A percentile compares a stretch with the other conserved stretches of the same genome.
Evolutionary conservation across 2,329 filamentous ascomycete genomes (phyloP).

Genomic region (Trichoderma simmonsii): DNA sequence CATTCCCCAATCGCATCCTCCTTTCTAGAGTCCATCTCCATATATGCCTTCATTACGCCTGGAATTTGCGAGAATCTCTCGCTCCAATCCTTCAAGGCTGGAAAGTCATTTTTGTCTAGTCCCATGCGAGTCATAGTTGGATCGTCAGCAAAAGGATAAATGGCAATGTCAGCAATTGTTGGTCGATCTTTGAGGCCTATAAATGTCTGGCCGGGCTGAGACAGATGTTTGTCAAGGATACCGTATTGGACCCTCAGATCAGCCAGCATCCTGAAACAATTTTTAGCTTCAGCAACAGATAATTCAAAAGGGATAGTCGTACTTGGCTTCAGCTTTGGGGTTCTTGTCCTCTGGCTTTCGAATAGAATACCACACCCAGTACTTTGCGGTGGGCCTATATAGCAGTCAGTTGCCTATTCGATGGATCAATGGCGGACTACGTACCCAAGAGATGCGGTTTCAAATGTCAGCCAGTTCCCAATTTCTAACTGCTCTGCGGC

Average conservation of each 20-base stretch:
- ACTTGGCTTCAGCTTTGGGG: slow-evolving; percentile 9
- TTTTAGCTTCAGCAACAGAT: background rate
- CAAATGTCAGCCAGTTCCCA: slow-evolving; percentile 18
- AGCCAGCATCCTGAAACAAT: background rate
- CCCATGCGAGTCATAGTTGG: slow-evolving; percentile 11
- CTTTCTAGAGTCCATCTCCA: slow-evolving; percentile 12
- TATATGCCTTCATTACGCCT: slow-evolving; percentile 13
- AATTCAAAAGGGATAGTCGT: background rate
- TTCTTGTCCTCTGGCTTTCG: slow-evolving; percentile 13
- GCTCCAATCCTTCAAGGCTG: slow-evolving; percentile 18
- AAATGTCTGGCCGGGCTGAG: slow-evolving; percentile 17
- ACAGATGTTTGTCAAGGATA: slow-evolving; percentile 10
- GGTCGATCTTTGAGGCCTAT: slow-evolving; percentile 16
- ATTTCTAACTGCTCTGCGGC: slow-evolving; percentile 1
- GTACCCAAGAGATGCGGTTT: slow-evolving; percentile 16
- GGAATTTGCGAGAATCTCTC: slow-evolving; percentile 12
- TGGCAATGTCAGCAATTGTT: slow-evolving; percentile 21
- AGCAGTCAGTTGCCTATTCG: background rate
- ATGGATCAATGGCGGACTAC: background rate
- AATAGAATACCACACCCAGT: slow-evolving; percentile 17
- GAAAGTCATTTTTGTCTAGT: slow-evolving; percentile 14
- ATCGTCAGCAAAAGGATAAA: slow-evolving; percentile 18
- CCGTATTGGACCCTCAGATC: slow-evolving; percentile 10
- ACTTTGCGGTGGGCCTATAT: slow-evolving; percentile 6
- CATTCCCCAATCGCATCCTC: background rate